A percentile compares a stretch with the other conserved stretches of the same genome.
Evolutionary conservation across 192 early-diverging fungal genomes (phyloP).

Genomic region (Linnemannia schmuckeri): DNA sequence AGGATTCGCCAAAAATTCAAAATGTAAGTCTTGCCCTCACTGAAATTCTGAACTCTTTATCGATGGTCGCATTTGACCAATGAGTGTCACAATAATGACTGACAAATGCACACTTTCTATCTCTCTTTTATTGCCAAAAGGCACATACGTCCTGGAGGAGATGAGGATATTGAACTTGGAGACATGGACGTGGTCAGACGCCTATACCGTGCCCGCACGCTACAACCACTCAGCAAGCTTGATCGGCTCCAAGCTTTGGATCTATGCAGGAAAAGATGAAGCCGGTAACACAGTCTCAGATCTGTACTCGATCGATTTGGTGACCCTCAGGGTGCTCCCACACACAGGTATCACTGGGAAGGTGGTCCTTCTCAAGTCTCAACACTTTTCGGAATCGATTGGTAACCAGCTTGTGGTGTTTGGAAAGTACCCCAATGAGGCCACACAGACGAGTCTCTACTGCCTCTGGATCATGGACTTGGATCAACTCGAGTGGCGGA

Average conservation of each 20-base stretch:
- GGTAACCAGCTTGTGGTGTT: conserved; percentile 68
- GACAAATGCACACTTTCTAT: background rate
- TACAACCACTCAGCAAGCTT: conserved; percentile 70
- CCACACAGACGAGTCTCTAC: conserved; percentile 46
- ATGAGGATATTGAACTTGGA: conserved; percentile 70
- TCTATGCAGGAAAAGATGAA: conserved; percentile 71
- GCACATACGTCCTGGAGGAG: conserved; percentile 65
- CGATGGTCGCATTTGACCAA: background rate
- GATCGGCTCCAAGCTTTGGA: conserved; percentile 67
- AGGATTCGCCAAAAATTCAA: conserved; percentile 67
- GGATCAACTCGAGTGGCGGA: conserved; percentile 69
- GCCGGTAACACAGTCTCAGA: conserved; percentile 64
- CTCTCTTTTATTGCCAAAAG: conserved; percentile 9
- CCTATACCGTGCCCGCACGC: conserved; percentile 60
- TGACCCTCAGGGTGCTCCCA: conserved; percentile 50
- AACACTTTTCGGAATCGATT: conserved; percentile 71
- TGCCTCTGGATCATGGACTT: conserved; percentile 72
- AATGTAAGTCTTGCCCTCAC: conserved; percentile 53
- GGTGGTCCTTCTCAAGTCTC: conserved; percentile 66
- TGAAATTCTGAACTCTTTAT: background rate
- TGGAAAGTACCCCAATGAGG: conserved; percentile 60
- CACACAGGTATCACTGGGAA: conserved; percentile 58
- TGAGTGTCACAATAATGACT: background rate
- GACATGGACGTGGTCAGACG: conserved; percentile 67
- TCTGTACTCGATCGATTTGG: conserved; percentile 67